phyloP scores from a whole-genome alignment of 768 basidiomycete genomes.

The Rhodotorula sphaerocarpa region DNA sequence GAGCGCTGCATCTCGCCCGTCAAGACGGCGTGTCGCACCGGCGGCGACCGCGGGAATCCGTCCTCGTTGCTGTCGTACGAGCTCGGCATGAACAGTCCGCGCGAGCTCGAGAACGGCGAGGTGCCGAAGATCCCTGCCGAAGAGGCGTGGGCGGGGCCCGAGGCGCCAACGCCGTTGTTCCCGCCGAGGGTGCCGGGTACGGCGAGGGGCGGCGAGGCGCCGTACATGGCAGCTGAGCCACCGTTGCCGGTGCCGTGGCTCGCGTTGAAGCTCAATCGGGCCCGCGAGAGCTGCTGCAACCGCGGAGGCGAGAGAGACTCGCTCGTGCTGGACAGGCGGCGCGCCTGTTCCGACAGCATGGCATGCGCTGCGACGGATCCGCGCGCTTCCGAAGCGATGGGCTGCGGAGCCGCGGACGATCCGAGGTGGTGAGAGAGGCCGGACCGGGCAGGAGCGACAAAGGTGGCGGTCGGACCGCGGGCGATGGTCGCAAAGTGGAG shows the following conservation, averaged over 20 bases:
- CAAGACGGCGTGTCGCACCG: not conserved
- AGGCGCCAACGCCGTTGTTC: not conserved
- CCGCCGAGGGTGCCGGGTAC: not conserved
- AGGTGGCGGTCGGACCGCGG: conserved; percentile 4
- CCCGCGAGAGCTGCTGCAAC: not conserved
- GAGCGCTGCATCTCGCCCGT: conserved; percentile 14
- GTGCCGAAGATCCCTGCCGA: conserved; percentile 27
- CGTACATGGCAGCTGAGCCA: not conserved
- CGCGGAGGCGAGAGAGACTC: conserved; percentile 29
- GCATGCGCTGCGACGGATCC: conserved; percentile 27
- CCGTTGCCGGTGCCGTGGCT: no score
- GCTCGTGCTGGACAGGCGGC: conserved; percentile 28
- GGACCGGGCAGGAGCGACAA: conserved; percentile 14
- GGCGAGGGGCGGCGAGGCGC: conserved; percentile 17
- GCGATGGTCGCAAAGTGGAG: conserved; percentile 18
- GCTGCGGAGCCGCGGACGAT: not conserved
- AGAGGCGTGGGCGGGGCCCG: no score
- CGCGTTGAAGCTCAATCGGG: conserved; percentile 3
- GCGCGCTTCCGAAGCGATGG: conserved; percentile 1
- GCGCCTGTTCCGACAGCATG: conserved; percentile 28
- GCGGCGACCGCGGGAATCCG: conserved; percentile 31
- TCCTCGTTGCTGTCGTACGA: conserved; percentile 31
- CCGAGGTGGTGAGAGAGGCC: conserved; percentile 26
- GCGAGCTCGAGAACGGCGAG: conserved; percentile 33
- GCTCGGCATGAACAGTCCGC: conserved; percentile 32